Percentiles rank a stretch among this genome's conserved stretches.
Conservation (phyloP, 176 grass and related monocot species). For the Paspalum vaginatum region DNA sequence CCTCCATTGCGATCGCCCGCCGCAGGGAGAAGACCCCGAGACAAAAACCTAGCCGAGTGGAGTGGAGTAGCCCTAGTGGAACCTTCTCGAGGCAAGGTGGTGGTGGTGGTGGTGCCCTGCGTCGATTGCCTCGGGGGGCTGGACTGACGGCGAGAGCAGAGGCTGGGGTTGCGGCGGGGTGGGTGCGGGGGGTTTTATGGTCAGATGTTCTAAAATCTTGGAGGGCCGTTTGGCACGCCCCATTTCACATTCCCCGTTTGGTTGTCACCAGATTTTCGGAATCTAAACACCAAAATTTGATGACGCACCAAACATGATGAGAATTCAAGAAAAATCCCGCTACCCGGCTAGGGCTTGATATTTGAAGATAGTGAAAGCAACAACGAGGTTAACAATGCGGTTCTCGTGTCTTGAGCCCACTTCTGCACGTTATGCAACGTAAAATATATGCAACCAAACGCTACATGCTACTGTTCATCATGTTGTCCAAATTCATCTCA, state of each 20-base stretch:
- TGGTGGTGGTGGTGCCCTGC: conserved; percentile 23
- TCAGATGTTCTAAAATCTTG: not conserved
- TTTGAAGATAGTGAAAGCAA: too few relatives aligned
- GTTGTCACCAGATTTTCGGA: too few relatives aligned
- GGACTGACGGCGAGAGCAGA: conserved; percentile 33
- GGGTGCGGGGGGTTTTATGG: conserved; percentile 31
- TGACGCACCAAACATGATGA: too few relatives aligned
- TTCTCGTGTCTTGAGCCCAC: too few relatives aligned
- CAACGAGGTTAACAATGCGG: too few relatives aligned
- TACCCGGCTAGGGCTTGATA: too few relatives aligned
- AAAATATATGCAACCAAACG: too few relatives aligned
- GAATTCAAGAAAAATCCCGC: too few relatives aligned
- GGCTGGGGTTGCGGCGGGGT: not conserved
- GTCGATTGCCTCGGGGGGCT: conserved; percentile 29
- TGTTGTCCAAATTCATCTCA: too few relatives aligned
- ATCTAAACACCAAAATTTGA: too few relatives aligned
- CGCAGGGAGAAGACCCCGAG: not conserved
- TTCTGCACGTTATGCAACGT: too few relatives aligned
- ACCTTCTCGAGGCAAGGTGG: conserved; percentile 22
- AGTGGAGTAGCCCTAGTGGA: conserved; percentile 28
- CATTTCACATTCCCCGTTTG: not conserved
- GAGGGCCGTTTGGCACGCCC: not conserved
- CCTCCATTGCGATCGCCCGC: conserved; percentile 46
- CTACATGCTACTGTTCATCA: too few relatives aligned
- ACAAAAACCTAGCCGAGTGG: conserved; percentile 56